Percentiles rank a stretch among this genome's conserved stretches.
phyloP scores from a whole-genome alignment of 805 yeast genomes.

The Kazachstania viticola region DNA sequence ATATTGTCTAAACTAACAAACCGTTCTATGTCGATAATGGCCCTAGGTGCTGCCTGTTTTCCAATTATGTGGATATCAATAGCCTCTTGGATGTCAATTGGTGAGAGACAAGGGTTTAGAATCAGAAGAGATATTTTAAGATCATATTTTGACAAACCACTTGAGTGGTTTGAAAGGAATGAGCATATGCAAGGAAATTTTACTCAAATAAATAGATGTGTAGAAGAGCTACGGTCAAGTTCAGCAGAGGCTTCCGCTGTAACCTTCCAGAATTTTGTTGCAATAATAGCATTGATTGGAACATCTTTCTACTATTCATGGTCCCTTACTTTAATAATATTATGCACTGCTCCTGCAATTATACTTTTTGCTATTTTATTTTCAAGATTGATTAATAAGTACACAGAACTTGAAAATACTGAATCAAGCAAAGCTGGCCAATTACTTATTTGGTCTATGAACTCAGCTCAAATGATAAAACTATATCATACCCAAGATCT shows the following conservation, averaged over 20 bases:
- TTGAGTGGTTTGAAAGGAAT: conserved; percentile 54
- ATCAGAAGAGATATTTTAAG: conserved; percentile 38
- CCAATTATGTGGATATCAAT: conserved; percentile 43
- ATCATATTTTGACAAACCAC: conserved; percentile 33
- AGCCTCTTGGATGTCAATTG: conserved; percentile 52
- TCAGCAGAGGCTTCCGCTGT: conserved; percentile 56
- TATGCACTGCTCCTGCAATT: conserved; percentile 66
- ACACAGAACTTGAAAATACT: conserved; percentile 45
- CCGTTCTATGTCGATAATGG: conserved; percentile 31
- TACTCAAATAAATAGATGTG: conserved; percentile 55
- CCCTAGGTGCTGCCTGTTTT: conserved; percentile 36
- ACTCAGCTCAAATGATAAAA: conserved; percentile 49
- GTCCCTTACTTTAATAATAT: conserved; percentile 70
- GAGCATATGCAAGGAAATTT: conserved; percentile 49
- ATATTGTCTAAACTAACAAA: conserved; percentile 31
- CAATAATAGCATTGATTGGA: conserved; percentile 42
- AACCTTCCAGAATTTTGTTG: conserved; percentile 39
- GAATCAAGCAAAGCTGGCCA: conserved; percentile 46
- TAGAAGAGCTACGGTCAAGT: conserved; percentile 62
- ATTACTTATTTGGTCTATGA: conserved; percentile 58
- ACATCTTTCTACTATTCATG: conserved; percentile 72
- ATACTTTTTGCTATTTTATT: conserved; percentile 36
- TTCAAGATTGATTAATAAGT: conserved; percentile 39
- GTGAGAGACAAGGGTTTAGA: conserved; percentile 55
- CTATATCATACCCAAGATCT: conserved; percentile 41